Conservation (phyloP, 345 rosid species). For the Eutrema heterophyllum region DNA sequence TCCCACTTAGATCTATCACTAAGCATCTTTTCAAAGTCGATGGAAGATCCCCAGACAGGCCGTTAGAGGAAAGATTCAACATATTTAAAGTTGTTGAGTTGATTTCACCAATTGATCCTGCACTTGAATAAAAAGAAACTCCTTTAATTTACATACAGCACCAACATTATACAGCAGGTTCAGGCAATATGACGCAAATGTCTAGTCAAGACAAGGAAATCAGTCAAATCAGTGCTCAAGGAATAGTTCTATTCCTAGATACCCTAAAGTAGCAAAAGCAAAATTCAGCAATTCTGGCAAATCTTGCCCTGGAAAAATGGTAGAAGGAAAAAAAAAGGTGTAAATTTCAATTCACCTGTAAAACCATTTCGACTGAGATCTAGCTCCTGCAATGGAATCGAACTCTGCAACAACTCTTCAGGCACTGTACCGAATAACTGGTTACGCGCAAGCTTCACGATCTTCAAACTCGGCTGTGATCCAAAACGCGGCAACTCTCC, state of each 20-base stretch:
- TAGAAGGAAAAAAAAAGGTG: not conserved
- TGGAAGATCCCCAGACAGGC: conserved; percentile 67
- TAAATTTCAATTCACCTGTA: conserved; percentile 46
- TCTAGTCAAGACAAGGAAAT: not conserved
- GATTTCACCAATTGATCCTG: conserved; percentile 63
- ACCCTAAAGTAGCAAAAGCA: not conserved
- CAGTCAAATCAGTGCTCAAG: conserved; percentile 16
- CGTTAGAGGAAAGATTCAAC: conserved; percentile 78
- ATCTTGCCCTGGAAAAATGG: not conserved
- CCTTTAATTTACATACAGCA: conserved; percentile 12
- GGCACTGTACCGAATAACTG: conserved; percentile 60
- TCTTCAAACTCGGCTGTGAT: conserved; percentile 45
- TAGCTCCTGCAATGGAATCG: conserved; percentile 53
- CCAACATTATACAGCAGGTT: not conserved
- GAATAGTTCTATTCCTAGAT: not conserved
- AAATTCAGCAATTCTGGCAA: not conserved
- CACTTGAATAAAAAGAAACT: conserved; percentile 17
- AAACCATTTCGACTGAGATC: conserved; percentile 91
- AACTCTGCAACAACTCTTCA: conserved; percentile 51
- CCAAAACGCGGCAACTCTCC: conserved; percentile 68
- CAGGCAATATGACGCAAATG: not conserved
- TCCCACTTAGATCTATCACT: conserved; percentile 67
- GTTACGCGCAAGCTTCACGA: conserved; percentile 62
- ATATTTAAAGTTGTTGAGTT: conserved; percentile 56
- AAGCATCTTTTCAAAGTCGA: conserved; percentile 37